phyloP scores from a whole-genome alignment of 345 rosid genomes.

The Lepidium aucheri region DNA sequence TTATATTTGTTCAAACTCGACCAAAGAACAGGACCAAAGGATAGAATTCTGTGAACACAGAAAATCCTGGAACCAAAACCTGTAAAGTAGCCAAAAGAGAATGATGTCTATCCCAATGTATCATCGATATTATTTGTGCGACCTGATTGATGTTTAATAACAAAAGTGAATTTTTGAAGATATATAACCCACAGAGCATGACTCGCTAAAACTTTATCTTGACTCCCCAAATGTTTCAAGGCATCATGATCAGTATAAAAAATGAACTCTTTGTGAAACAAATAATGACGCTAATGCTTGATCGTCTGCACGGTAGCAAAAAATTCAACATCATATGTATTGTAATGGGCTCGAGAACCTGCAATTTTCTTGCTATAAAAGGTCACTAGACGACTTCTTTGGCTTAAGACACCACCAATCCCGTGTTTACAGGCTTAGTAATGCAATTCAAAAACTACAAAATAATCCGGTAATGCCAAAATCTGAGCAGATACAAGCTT shows the following conservation, averaged over 20 bases:
- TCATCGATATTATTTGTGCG: no score
- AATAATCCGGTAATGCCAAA: neutral
- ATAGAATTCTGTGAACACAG: neutral
- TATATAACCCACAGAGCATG: neutral
- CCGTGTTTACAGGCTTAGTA: neutral
- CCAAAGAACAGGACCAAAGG: neutral
- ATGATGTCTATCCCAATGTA: neutral
- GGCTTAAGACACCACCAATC: neutral
- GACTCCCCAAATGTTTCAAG: neutral
- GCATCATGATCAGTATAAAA: no score
- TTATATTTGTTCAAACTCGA: no score
- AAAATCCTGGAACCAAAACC: neutral
- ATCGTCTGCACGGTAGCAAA: neutral
- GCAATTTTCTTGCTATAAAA: no score
- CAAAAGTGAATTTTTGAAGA: neutral
- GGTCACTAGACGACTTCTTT: no score
- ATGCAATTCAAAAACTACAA: neutral
- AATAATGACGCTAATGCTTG: neutral
- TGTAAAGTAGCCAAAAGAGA: neutral
- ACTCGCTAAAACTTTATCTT: neutral
- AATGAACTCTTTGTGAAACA: no score
- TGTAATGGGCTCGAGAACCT: neutral
- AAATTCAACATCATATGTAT: neutral
- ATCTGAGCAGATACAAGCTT: neutral
- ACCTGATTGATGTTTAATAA: no score